phyloP scores from a whole-genome alignment of 148 eudicot genomes.

The Dysphania ambrosioides region DNA sequence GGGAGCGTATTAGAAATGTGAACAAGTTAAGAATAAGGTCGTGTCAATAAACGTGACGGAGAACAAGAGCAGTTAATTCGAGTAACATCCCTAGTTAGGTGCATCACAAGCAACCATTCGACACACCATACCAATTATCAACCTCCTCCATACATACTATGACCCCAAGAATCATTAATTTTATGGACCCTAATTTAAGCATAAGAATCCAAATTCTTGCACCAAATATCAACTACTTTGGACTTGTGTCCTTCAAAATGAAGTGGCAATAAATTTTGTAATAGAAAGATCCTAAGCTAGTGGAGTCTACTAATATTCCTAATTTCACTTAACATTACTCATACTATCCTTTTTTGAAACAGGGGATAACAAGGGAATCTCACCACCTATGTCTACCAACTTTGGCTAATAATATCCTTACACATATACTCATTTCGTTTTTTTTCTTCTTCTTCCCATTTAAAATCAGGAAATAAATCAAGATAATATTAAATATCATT shows the following conservation, averaged over 20 bases:
- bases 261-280: too few species aligned
- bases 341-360: too few species aligned
- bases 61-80: not conserved
- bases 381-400: too few species aligned
- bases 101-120: conserved; percentile 15
- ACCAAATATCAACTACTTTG: conserved; percentile 2
- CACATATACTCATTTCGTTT: too few species aligned
- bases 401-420: too few species aligned
- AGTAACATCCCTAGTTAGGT: not conserved
- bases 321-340: too few species aligned
- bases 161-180: not conserved
- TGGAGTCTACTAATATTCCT: too few species aligned
- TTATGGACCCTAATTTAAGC: conserved; percentile 19
- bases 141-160: conserved; percentile 6
- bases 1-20: not conserved
- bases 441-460: too few species aligned
- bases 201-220: conserved; percentile 15
- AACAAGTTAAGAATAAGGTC: not conserved
- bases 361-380: too few species aligned
- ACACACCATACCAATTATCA: not conserved
- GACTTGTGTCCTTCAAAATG: not conserved
- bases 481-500: too few species aligned
- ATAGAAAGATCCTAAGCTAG: too few species aligned
- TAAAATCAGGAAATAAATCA: too few species aligned
- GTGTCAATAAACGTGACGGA: not conserved